Conservation (phyloP, 768 basidiomycete genomes). For the Leucocoprinus birnbaumii region DNA sequence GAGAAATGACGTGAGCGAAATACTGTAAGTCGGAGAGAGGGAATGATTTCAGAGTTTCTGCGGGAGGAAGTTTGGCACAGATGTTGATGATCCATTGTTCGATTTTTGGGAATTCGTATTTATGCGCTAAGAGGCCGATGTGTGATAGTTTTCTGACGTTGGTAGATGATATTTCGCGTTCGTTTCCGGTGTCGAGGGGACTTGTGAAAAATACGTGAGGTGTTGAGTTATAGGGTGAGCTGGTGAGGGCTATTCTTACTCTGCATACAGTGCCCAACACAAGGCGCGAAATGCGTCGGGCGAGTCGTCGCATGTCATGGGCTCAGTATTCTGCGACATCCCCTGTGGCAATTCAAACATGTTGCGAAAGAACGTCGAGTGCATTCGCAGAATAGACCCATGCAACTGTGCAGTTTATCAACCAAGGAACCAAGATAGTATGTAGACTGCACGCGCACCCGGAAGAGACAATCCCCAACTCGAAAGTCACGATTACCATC, state of each 20-base stretch:
- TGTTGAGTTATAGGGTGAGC: neutral
- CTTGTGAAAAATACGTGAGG: neutral
- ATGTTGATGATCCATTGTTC: neutral
- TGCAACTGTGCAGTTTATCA: neutral
- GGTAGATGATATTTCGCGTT: neutral
- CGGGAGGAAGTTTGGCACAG: neutral
- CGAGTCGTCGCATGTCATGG: neutral
- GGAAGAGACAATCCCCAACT: conserved; percentile 59
- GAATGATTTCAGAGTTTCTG: neutral
- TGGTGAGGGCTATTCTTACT: neutral
- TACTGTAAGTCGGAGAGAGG: neutral
- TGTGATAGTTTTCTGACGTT: neutral
- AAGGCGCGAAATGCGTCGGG: neutral
- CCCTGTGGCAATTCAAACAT: neutral
- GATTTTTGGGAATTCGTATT: neutral
- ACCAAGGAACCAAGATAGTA: neutral
- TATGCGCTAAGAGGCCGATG: neutral
- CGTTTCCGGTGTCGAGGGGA: neutral
- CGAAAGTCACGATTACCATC: conserved; percentile 68
- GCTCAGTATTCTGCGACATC: neutral
- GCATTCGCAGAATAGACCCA: conserved; percentile 28
- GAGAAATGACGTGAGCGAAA: neutral
- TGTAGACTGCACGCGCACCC: neutral
- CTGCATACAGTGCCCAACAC: conserved; percentile 1
- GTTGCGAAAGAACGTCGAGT: neutral